Conservation (phyloP, 2,329 filamentous ascomycete genomes). For the Aspergillus persii region DNA sequence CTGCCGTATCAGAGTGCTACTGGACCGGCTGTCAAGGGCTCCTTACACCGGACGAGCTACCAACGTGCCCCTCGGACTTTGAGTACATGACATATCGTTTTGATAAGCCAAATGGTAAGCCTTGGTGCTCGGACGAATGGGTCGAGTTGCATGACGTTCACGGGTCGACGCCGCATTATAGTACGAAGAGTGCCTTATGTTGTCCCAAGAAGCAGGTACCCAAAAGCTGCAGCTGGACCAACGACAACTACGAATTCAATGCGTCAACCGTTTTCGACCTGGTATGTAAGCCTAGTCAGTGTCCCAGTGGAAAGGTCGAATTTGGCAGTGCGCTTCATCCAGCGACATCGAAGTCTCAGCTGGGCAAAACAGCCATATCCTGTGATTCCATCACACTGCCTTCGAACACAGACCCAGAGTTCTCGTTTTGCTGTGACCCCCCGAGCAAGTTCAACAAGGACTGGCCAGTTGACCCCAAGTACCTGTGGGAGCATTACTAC, state of each 20-base stretch:
- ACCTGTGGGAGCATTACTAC: slow-evolving; percentile 22
- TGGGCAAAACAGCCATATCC: no score
- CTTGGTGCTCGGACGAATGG: slow-evolving; percentile 7
- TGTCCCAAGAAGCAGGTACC: slow-evolving; percentile 1
- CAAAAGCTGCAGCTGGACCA: no score
- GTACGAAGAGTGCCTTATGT: slow-evolving; percentile 11
- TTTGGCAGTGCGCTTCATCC: no score
- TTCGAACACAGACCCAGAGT: not conserved
- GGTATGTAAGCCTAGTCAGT: no score
- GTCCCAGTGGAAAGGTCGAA: not conserved
- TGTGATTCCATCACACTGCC: no score
- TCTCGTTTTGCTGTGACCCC: slow-evolving; percentile 8
- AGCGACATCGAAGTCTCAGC: not conserved
- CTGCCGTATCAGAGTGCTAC: slow-evolving; percentile 19
- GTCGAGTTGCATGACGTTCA: no score
- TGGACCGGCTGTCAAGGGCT: slow-evolving; percentile 24
- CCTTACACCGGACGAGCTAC: not conserved
- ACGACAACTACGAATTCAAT: no score
- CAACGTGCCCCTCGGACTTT: slow-evolving; percentile 5
- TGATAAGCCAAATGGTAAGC: slow-evolving; percentile 14
- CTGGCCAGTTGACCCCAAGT: slow-evolving; percentile 29
- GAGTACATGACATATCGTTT: slow-evolving; percentile 12
- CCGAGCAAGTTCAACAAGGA: slow-evolving; percentile 12
- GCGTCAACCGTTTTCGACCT: no score
- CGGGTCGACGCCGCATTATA: no score